These are phyloP conservation scores for Coemansia sp. DNA, from an alignment of 192 early-diverging fungal species.

Conservation along the genomic window DNA sequence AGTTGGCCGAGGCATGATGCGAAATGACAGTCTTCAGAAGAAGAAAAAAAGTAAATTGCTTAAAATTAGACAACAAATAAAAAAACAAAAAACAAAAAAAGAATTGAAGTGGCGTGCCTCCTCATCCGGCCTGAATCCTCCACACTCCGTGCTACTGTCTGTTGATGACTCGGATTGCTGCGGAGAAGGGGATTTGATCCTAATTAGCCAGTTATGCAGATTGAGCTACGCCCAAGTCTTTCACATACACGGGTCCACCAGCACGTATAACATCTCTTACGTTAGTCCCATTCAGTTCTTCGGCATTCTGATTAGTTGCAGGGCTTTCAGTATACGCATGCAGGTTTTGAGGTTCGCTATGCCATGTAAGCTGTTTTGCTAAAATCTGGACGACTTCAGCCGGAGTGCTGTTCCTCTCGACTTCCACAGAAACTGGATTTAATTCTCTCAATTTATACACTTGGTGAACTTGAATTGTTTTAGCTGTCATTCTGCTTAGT, in stretches of 20 bases:
- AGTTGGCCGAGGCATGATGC: constrained; percentile 12
- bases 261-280: not conserved
- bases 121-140: not conserved
- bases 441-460: not conserved
- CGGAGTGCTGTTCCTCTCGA: not conserved
- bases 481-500: too few species aligned
- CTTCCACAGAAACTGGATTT: not conserved
- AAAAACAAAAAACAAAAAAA: not conserved
- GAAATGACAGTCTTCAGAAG: not conserved
- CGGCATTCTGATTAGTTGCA: not conserved
- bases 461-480: too few species aligned
- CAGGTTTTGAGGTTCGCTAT: not conserved
- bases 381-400: not conserved
- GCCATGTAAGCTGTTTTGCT: not conserved
- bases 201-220: not conserved
- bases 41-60: not conserved
- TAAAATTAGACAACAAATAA: not conserved
- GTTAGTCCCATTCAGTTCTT: not conserved
- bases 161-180: not conserved
- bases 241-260: not conserved
- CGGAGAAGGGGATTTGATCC: not conserved
- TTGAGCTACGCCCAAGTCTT: not conserved
- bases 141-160: not conserved
- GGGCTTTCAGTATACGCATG: not conserved
- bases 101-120: not conserved